Evolutionary conservation across 2,329 filamentous ascomycete species (phyloP).

Genomic region (Dactylonectria macrodidyma): DNA sequence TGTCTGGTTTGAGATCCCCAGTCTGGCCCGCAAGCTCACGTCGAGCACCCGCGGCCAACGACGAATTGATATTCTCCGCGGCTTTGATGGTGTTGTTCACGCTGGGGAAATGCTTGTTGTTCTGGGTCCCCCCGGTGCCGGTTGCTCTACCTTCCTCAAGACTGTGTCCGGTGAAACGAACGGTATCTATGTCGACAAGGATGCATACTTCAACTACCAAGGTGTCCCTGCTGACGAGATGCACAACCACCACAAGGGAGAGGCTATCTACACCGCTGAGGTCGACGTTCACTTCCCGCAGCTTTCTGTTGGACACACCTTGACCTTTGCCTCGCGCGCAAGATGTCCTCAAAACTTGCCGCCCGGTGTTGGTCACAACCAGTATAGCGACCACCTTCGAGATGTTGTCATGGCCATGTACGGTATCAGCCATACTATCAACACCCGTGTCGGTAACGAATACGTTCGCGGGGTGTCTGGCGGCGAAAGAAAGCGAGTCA

Average conservation of each 20-base stretch:
- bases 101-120: slow-evolving; percentile 29
- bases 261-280: too few species aligned
- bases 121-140: slow-evolving; percentile 23
- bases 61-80: slow-evolving; percentile 24
- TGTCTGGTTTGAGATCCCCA: slow-evolving; percentile 25
- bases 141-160: slow-evolving; percentile 31
- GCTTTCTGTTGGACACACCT: slow-evolving; percentile 28
- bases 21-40: slow-evolving; percentile 13
- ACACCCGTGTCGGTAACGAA: slow-evolving; percentile 30
- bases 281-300: slow-evolving; percentile 30
- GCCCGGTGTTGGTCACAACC: neutral
- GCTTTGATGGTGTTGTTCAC: slow-evolving; percentile 22
- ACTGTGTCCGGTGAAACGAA: slow-evolving; percentile 29
- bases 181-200: slow-evolving; percentile 27
- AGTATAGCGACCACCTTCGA: slow-evolving; percentile 30
- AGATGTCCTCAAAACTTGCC: slow-evolving; percentile 26
- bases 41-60: slow-evolving; percentile 7
- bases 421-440: slow-evolving; percentile 30
- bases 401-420: slow-evolving; percentile 33
- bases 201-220: slow-evolving; percentile 31
- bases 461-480: slow-evolving; percentile 28
- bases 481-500: slow-evolving; percentile 28
- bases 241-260: slow-evolving; percentile 30
- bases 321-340: slow-evolving; percentile 29
- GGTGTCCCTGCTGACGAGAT: slow-evolving; percentile 26